phyloP scores from a whole-genome alignment of 2,329 filamentous ascomycete species.

The Paraphaeosphaeria sporulosa region DNA sequence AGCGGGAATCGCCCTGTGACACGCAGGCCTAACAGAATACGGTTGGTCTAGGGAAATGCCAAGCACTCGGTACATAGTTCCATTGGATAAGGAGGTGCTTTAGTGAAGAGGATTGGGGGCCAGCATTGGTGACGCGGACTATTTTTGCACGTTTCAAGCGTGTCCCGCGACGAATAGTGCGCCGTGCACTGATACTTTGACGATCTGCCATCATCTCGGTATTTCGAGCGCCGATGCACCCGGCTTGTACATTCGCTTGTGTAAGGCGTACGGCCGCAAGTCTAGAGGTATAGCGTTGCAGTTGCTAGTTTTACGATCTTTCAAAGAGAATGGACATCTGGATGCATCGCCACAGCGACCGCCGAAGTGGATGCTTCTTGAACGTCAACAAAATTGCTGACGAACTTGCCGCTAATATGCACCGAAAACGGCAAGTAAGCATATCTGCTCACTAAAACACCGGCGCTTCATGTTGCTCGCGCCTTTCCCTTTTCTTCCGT shows the following conservation, averaged over 20 bases:
- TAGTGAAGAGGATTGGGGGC: background rate
- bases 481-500: background rate
- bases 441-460: background rate
- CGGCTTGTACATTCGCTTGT: slow-evolving; percentile 2
- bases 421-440: background rate
- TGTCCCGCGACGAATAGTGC: background rate
- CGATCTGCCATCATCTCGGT: background rate
- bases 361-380: background rate
- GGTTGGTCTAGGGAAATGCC: background rate
- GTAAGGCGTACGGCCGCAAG: background rate
- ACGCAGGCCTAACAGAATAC: background rate
- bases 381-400: background rate
- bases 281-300: background rate
- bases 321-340: background rate
- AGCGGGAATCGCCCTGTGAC: background rate
- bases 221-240: background rate
- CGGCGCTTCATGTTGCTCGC: background rate
- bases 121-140: background rate
- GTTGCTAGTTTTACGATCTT: background rate
- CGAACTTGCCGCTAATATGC: background rate
- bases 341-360: background rate
- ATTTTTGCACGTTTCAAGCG: slow-evolving; percentile 8
- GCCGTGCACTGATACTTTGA: background rate
- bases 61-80: background rate
- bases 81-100: background rate